phyloP scores from a whole-genome alignment of 1,139 yeast species.

The Pichia sp. region DNA sequence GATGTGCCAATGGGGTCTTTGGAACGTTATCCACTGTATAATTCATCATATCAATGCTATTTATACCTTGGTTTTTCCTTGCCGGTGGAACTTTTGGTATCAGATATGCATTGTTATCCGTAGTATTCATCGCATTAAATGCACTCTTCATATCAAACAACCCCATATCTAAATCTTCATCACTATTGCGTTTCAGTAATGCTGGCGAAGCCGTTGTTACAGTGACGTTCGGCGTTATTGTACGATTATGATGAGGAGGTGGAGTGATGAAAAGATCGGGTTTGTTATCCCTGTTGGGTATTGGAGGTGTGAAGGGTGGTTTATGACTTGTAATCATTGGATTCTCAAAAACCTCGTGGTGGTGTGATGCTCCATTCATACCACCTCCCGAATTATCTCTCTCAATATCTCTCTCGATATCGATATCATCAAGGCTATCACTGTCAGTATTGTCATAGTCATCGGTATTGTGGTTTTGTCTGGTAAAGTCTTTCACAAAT shows the following conservation, averaged over 20 bases:
- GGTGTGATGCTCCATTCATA: background rate
- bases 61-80: constrained; percentile 9
- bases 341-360: too few relatives aligned
- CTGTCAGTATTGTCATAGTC: background rate
- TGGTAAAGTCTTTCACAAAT: too few relatives aligned
- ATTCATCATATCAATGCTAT: constrained; percentile 9
- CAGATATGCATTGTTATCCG: constrained; percentile 1
- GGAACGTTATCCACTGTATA: constrained; percentile 5
- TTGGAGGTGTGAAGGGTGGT: constrained; percentile 2
- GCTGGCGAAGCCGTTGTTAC: background rate
- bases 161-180: constrained; percentile 7
- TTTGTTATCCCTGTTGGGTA: constrained; percentile 6
- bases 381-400: too few relatives aligned
- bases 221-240: too few relatives aligned
- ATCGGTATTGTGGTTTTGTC: background rate
- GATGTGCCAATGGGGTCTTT: constrained; percentile 4
- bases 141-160: constrained; percentile 15
- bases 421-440: constrained; percentile 2
- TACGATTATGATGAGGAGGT: background rate
- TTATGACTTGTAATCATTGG: background rate
- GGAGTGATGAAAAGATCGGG: background rate
- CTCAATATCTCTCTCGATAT: constrained; percentile 1
- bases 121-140: constrained; percentile 8
- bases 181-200: background rate
- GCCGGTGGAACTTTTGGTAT: constrained; percentile 7